Conservation (phyloP, 2,329 filamentous ascomycete species). For the Xylaria sp. region DNA sequence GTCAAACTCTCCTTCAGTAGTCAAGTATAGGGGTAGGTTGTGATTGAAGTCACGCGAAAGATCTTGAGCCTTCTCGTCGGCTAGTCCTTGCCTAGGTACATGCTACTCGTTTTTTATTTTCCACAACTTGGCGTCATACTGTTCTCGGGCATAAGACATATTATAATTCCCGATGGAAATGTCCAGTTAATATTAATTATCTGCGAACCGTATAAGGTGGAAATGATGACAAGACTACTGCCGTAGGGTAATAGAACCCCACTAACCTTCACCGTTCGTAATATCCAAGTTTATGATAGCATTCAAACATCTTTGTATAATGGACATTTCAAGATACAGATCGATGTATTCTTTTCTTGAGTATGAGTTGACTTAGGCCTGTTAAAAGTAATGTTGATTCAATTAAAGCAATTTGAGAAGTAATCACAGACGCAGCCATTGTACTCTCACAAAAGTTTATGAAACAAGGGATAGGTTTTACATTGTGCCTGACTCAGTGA, state of each 20-base stretch:
- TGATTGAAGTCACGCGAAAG: not conserved
- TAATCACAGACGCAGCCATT: not conserved
- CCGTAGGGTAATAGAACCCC: not conserved
- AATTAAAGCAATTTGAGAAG: not conserved
- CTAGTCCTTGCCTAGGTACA: not conserved
- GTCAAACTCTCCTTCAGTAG: not conserved
- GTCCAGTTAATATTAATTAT: not conserved
- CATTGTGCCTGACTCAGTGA: not conserved
- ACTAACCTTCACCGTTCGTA: not conserved
- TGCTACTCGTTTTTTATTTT: not conserved
- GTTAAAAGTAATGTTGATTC: not conserved
- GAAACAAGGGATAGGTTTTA: not conserved
- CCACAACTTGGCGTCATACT: not conserved
- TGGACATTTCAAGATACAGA: not conserved
- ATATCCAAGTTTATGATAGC: not conserved
- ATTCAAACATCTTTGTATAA: not conserved
- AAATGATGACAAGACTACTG: too few species aligned
- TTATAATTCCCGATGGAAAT: not conserved
- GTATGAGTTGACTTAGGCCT: not conserved
- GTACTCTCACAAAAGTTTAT: not conserved
- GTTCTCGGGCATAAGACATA: not conserved
- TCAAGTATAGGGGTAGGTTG: not conserved
- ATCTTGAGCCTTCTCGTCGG: not conserved
- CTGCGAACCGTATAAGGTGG: not conserved
- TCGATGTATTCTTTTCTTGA: not conserved